Evolutionary conservation across 495 filamentous ascomycete genomes (phyloP), one percentile per base, ranked within the genome.

Genomic region (Neurospora intermedia): DNA sequence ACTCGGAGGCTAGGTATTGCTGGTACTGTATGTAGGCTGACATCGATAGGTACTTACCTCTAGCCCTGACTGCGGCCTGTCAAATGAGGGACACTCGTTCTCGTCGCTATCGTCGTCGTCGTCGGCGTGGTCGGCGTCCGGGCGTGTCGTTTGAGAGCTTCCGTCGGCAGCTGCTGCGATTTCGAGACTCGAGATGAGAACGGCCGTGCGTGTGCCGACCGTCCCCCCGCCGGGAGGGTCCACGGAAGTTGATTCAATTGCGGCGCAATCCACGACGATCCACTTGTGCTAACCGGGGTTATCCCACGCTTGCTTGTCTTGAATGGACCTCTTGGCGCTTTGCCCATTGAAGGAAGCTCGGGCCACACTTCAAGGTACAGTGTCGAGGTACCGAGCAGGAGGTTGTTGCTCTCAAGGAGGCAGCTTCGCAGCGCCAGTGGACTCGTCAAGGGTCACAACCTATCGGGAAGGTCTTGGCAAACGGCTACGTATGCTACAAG

Each of bases 401-500:
- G 7, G 13, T 27, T 38, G 9, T 35, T 16, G 72, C 43, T 59
- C 46, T 62, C 35, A 31, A 31, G 27, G 2, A 38, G 72, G 27
- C 27, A 38, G 72, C 73, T 73, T 69, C 40, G 20, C 45, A 20
- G 38, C 13, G 18, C 20, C 69, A 66, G 71, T 74, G 76, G 72
- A 70, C 71, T 40, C 6, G 27, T 70, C 71, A 66, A 75, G 45
- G 43, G 42, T 48, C 46, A 46, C 46, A 46, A 62, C n/a, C n/a
- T n/a, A n/a, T 23, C 18, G 20, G n/a, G 46, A 46, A 69, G 11
- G 72, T 73, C 79, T 81, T 81, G 79, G 79, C 79, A 80, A 81
- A 76, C 75, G 78, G 79, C 79, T 81, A 81, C 79, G 79, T 81
- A 80, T 81, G 76, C 78, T 59, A 35, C 42, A 35, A 35, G 54